Evolutionary conservation across 192 early-diverging fungal genomes (phyloP).

Genomic region (Coemansia sp.): DNA sequence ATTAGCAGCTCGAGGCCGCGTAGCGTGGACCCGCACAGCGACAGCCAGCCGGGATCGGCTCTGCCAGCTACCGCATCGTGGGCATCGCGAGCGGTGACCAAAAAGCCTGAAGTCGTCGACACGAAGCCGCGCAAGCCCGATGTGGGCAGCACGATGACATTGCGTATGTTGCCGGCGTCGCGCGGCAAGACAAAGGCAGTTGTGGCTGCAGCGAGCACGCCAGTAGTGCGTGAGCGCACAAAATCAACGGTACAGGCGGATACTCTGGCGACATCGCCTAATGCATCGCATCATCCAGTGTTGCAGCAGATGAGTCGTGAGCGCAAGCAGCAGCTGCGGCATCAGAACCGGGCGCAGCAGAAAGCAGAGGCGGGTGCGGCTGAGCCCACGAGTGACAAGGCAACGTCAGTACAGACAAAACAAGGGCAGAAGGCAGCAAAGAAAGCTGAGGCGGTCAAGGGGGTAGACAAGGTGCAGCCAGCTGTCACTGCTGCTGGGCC

Average conservation of each 20-base stretch:
- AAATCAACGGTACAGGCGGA: not conserved
- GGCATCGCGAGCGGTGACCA: conserved; percentile 41
- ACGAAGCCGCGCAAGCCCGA: conserved; percentile 23
- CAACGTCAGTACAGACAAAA: not conserved
- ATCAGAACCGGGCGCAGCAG: conserved; percentile 26
- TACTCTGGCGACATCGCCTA: not conserved
- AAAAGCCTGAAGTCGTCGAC: conserved; percentile 31
- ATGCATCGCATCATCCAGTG: conserved; percentile 29
- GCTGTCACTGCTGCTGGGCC: not conserved
- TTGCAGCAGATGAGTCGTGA: conserved; percentile 47
- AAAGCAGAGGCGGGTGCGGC: conserved; percentile 9
- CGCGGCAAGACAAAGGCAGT: conserved; percentile 19
- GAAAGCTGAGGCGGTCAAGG: not conserved
- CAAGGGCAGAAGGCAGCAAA: conserved; percentile 5
- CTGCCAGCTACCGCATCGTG: conserved; percentile 54
- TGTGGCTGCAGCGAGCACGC: not conserved
- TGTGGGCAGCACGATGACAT: conserved; percentile 36
- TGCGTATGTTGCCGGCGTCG: conserved; percentile 45
- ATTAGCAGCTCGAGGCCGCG: conserved; percentile 24
- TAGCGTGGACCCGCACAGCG: conserved; percentile 36
- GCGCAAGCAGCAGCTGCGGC: conserved; percentile 44
- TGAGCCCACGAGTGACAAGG: not conserved
- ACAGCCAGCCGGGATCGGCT: conserved; percentile 31
- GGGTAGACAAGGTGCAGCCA: not conserved
- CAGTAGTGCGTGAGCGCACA: not conserved